A percentile compares a stretch with the other conserved stretches of the same genome.
Evolutionary conservation across 495 filamentous ascomycete species (phyloP).

Genomic region (Neurospora sp.): DNA sequence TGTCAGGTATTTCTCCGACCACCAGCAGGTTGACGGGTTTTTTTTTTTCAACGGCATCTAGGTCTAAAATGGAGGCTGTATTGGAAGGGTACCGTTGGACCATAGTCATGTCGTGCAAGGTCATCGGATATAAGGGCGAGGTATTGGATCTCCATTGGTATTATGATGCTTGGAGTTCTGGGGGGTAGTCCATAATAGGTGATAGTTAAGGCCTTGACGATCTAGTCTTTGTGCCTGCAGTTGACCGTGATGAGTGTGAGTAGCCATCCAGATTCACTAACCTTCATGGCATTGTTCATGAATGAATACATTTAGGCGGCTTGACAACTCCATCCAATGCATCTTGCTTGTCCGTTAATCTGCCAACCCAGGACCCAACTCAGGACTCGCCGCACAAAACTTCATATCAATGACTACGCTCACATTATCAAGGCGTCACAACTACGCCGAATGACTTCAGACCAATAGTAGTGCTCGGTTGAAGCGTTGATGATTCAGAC

Average conservation of each 20-base stretch:
- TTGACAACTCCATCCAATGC: no score
- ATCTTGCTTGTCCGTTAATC: no score
- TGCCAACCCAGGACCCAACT: no score
- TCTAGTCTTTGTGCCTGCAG: neutral
- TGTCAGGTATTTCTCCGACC: neutral
- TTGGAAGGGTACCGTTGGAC: neutral
- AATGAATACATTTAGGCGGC: no score
- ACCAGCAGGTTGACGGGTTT: neutral
- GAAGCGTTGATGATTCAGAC: constrained; percentile 11
- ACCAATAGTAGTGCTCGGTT: constrained; percentile 5
- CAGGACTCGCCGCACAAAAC: no score
- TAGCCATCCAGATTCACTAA: no score
- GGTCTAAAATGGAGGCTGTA: neutral
- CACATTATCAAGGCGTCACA: no score
- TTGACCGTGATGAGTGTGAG: neutral
- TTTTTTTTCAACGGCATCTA: neutral
- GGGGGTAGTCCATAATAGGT: neutral
- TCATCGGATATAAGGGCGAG: neutral
- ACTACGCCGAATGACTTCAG: no score
- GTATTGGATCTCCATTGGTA: neutral
- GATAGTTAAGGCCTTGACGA: neutral
- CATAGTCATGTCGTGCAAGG: neutral
- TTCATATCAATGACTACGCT: no score
- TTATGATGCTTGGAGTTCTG: neutral
- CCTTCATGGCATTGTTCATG: constrained; percentile 8